Evolutionary conservation across 1,284 basidiomycete genomes (phyloP), one percentile per base, ranked within the genome.

Genomic region (Gomphus bonarii): DNA sequence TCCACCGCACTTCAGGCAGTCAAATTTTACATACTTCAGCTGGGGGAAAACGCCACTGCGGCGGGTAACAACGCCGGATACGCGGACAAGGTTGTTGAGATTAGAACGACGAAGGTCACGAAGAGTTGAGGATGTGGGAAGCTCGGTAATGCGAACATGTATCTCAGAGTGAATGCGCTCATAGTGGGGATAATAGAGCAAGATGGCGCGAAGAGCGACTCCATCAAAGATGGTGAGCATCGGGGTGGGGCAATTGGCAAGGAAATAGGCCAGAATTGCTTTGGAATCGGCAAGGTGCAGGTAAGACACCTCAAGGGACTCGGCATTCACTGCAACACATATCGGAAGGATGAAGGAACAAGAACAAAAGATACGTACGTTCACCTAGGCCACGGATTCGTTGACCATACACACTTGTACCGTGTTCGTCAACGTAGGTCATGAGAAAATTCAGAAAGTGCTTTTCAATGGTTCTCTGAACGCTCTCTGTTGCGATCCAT

Each of bases 11-110:
- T 94, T 95, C 55, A 78, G 77, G 70, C 97, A 99, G 72, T 99
- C 93, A 66, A 99, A 99, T 69, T 98, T 98, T 72, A 99, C 95
- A 68, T 98, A 97, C 74, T 99, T 99, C 62, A 99, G 77, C 71
- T 99, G 97, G 12, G 97, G 97, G 73, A 99, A 98, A 10, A 99
- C 95, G 22, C 97, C 95, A 10, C 85, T 93, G 50, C 97, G 82
- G 57, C 97, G 79, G 0, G 97, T 99, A 49, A 99, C 95, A n/a
- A 99, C 97, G 35, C 97, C 97, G 4, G 86, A 84, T 11, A 99
- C 90, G 48, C 95, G 88, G 36, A 99, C 94, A 42, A 99, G 87
- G 62, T 89, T 91, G 75, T 99, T 98, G 55, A 99, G 79, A 67
- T 99, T 88, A 50, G 81, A 81, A 57, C 97, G 88, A 40, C 97